Evolutionary conservation across 208 protist genomes (phyloP), one percentile per base, ranked within the genome.

Genomic region (Leishmania major): DNA sequence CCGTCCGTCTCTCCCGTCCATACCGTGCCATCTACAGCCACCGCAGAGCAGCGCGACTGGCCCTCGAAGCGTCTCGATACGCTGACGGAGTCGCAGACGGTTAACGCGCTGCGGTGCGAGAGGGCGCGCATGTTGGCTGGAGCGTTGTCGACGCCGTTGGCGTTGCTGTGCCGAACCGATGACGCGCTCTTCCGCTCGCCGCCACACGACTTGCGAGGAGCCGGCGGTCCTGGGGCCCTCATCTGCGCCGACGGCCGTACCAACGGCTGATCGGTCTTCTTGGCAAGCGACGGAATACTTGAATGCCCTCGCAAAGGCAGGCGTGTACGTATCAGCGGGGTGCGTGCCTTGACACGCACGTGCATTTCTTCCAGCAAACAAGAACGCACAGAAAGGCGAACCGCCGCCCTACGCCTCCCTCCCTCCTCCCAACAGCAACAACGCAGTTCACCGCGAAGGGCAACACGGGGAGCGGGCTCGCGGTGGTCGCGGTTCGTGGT

Each of bases 1-100:
- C 91, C 91, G 78, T 93, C 91, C 13, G 79, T 83, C 77, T 93
- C 91, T 19, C 88, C 93, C 19, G 88, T 93, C 93, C 93, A 96
- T 43, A 83, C 90, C 4, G 89, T 91, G 62, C 85, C 67, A 70
- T 94, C 75, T 3, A 83, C 82, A 5, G 86, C 87, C 43, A 93
- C 83, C 51, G 90, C 90, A 31, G 93, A 88, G 80, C 88, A 91
- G 78, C 92, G 82, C 22, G 87, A 88, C 43, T 85, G 86, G n/a
- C 90, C 87, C 17, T 79, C 71, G 60, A 89, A 92, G 45, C 80
- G 88, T 22, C 79, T 85, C n/a, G 82, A 89, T 59, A 88, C 78
- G 72, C 55, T 89, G 25, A 89, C 70, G 73, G 57, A 78, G 80
- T 87, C 86, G 81, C 71, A 79, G 49, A 79, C 55, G 40, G 53